phyloP scores from a whole-genome alignment of 257 asterid genomes.

The Lithospermum erythrorhizon region DNA sequence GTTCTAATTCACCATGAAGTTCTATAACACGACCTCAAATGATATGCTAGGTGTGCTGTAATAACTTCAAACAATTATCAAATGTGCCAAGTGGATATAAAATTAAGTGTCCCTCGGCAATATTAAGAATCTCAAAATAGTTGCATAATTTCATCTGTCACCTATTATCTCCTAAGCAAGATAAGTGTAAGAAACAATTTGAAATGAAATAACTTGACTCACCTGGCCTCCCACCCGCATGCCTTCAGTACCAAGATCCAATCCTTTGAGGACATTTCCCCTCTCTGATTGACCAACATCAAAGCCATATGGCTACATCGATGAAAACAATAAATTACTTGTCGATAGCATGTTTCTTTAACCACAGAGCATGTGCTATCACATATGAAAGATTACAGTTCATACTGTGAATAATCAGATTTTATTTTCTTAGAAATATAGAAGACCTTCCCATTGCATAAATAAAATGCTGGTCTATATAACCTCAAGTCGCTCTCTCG shows the following conservation, averaged over 20 bases:
- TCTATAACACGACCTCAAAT: background rate
- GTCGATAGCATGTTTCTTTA: slow-evolving; percentile 1
- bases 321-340: slow-evolving; percentile 4
- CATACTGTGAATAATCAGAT: background rate
- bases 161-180: background rate
- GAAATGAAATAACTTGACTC: slow-evolving; percentile 10
- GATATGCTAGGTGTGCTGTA: background rate
- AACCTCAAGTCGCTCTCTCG: background rate
- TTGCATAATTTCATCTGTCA: too few species aligned
- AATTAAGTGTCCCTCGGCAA: background rate
- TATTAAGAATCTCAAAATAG: background rate
- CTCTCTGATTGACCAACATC: slow-evolving; percentile 88
- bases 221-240: slow-evolving; percentile 99
- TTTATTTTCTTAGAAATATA: background rate
- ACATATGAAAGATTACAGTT: background rate
- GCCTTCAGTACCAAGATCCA: slow-evolving; percentile 91
- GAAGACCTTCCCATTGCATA: background rate
- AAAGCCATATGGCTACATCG: slow-evolving; percentile 81
- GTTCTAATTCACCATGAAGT: background rate
- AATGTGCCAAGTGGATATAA: background rate
- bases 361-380: background rate
- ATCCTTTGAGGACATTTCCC: slow-evolving; percentile 80
- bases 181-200: background rate
- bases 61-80: background rate
- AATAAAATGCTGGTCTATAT: background rate